Evolutionary conservation across 1,139 yeast species (phyloP).

Genomic region (Pichia sp.): DNA sequence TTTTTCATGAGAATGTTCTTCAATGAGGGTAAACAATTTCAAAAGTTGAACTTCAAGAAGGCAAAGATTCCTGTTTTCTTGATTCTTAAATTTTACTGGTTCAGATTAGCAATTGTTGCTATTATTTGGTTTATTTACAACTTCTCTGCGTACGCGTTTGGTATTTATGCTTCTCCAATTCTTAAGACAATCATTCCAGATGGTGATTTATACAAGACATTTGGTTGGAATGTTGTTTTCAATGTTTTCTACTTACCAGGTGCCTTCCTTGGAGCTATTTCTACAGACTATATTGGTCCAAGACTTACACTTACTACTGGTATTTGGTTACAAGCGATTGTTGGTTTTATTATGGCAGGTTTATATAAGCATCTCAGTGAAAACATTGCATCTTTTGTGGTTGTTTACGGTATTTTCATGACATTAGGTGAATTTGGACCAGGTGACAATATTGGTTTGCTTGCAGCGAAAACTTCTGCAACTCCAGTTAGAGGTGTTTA

Average conservation of each 20-base stretch:
- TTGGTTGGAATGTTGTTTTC: constrained; percentile 91
- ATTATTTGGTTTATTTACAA: constrained; percentile 88
- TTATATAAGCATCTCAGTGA: constrained; percentile 46
- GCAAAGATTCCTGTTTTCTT: constrained; percentile 60
- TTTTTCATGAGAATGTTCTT: constrained; percentile 72
- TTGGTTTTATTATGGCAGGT: constrained; percentile 87
- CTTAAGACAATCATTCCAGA: constrained; percentile 53
- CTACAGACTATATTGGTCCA: constrained; percentile 86
- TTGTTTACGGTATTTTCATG: constrained; percentile 78
- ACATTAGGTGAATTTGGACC: constrained; percentile 92
- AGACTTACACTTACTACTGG: constrained; percentile 69
- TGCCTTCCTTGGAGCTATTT: constrained; percentile 70
- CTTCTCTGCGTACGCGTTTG: constrained; percentile 81
- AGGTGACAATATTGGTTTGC: constrained; percentile 83
- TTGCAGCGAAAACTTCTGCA: constrained; percentile 81
- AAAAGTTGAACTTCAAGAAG: constrained; percentile 61
- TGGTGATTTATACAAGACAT: constrained; percentile 58
- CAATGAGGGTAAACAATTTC: constrained; percentile 64
- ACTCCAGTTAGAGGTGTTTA: constrained; percentile 86
- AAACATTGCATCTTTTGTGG: constrained; percentile 71
- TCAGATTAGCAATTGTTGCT: constrained; percentile 63
- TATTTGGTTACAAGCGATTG: constrained; percentile 60
- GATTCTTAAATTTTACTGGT: constrained; percentile 76
- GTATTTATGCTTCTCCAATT: constrained; percentile 70
- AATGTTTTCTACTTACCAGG: constrained; percentile 89